Evolutionary conservation across 345 rosid species (phyloP).

Genomic region (Aquilaria sinensis): DNA sequence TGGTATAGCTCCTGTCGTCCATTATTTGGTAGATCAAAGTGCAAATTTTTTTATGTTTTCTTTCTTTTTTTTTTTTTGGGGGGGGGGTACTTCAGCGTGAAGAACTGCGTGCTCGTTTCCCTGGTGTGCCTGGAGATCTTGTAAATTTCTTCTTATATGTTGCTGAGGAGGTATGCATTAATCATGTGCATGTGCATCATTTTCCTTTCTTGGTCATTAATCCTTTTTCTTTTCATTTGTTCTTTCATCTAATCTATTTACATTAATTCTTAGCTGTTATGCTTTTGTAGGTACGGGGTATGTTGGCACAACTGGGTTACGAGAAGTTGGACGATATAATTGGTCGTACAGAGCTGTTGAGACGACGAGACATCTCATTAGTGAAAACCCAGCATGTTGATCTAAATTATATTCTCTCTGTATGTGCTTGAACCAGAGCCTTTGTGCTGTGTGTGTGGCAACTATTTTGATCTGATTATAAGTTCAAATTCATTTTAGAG

Average conservation of each 20-base stretch:
- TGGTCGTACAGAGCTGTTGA: constrained; percentile 76
- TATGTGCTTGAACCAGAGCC: constrained; percentile 29
- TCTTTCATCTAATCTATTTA: background rate
- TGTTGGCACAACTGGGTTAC: constrained; percentile 87
- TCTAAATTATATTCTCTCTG: constrained; percentile 69
- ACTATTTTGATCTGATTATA: constrained; percentile 6
- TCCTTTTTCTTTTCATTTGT: background rate
- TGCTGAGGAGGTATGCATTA: constrained; percentile 85
- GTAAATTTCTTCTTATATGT: constrained; percentile 91
- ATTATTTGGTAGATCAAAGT: constrained; percentile 4
- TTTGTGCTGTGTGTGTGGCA: constrained; percentile 8
- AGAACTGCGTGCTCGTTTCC: constrained; percentile 97
- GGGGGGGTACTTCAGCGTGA: constrained; percentile 50
- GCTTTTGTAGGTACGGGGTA: constrained; percentile 75
- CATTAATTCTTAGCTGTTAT: constrained; percentile 6
- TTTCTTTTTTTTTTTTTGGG: constrained; percentile 3
- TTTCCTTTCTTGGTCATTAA: constrained; percentile 4
- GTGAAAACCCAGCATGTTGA: constrained; percentile 99
- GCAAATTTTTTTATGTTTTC: constrained; percentile 10
- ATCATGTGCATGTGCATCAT: constrained; percentile 8
- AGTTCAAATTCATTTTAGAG: constrained; percentile 34
- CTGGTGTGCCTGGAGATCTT: constrained; percentile 99
- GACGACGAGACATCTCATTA: constrained; percentile 81
- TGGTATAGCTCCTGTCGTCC: constrained; percentile 11
- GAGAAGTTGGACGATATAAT: constrained; percentile 87